Evolutionary conservation across 2,329 filamentous ascomycete species (phyloP), one percentile per base, ranked within the genome.

Genomic region (Zymoseptoria pseudotritici): DNA sequence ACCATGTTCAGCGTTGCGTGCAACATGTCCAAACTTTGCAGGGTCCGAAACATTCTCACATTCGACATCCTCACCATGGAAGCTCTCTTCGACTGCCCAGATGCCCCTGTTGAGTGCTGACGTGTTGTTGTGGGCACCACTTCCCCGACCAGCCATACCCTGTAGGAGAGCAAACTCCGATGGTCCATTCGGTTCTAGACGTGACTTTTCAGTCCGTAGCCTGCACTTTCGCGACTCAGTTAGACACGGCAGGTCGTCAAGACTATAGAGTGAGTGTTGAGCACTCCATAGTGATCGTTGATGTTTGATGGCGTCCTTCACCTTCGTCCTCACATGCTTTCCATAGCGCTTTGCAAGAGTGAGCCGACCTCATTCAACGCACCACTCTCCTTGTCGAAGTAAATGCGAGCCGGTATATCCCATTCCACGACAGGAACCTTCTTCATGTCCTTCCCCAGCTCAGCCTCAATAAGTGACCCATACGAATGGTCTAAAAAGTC

Each of bases 401-500:
- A 88, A 50, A 96, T 88, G 67, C 82, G 85, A 78, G 94, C 94
- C 7, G 93, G 92, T 64, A 99, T 97, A 74, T 94, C 90, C 74
- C 89, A 97, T 74, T 97, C 94, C 55, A 97, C 86, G 11, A 94
- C 91, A 0, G 93, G 92, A 5, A 85, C 79, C 74, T 93, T 96
- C 77, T 88, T 95, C 64, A 96, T 79, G 51, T 90, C 85, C 75
- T 93, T 95, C 61, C 82, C 80, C 64, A 96, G 79, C 74, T 99
- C 94, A 2, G 87, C 87, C 62, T 94, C 90, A 51, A 97, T 77
- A 72, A 99, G 82, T 83, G 81, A 82, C 88, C 87, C 84, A 75
- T 97, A 99, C 0, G 90, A 93, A 73, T 97, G 91, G 71, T 99
- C 94, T 54, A 97, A 77, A 75, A 99, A 99, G 72, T 99, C 94